phyloP scores from a whole-genome alignment of 2,329 filamentous ascomycete species.

The Diaporthe humulicola region DNA sequence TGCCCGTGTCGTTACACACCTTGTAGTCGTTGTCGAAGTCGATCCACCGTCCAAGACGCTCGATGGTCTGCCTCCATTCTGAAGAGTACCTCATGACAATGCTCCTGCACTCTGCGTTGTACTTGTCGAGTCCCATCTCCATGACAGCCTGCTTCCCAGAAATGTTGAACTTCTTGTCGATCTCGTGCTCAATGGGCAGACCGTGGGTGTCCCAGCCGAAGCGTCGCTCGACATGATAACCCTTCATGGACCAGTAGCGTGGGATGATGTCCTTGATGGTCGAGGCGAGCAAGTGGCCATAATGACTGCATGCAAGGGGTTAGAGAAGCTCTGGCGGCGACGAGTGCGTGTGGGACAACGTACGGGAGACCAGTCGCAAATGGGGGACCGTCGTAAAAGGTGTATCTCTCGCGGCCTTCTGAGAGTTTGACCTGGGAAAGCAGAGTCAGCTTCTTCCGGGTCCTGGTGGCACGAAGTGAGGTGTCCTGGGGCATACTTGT shows the following conservation, averaged over 20 bases:
- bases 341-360: neutral
- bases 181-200: constrained; percentile 95
- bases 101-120: constrained; percentile 90
- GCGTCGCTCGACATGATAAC: constrained; percentile 89
- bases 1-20: constrained; percentile 44
- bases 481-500: constrained; percentile 67
- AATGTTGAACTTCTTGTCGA: constrained; percentile 95
- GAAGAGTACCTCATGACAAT: constrained; percentile 93
- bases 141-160: constrained; percentile 84
- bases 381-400: constrained; percentile 92
- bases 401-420: constrained; percentile 85
- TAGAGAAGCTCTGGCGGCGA: constrained; percentile 3
- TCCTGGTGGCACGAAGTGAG: neutral
- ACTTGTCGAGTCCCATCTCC: constrained; percentile 87
- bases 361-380: constrained; percentile 78
- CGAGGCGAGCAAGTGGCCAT: constrained; percentile 84
- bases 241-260: constrained; percentile 97
- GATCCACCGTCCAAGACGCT: constrained; percentile 93
- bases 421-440: constrained; percentile 78
- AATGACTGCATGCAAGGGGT: constrained; percentile 58
- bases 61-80: constrained; percentile 91
- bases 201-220: constrained; percentile 98
- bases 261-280: constrained; percentile 99
- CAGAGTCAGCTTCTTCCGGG: constrained; percentile 18
- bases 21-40: constrained; percentile 99